Percentiles rank a stretch among this genome's conserved stretches.
These are phyloP conservation scores for Clitocybe nebularis DNA, from an alignment of 1,284 basidiomycete genomes.

Conservation along the genomic window DNA sequence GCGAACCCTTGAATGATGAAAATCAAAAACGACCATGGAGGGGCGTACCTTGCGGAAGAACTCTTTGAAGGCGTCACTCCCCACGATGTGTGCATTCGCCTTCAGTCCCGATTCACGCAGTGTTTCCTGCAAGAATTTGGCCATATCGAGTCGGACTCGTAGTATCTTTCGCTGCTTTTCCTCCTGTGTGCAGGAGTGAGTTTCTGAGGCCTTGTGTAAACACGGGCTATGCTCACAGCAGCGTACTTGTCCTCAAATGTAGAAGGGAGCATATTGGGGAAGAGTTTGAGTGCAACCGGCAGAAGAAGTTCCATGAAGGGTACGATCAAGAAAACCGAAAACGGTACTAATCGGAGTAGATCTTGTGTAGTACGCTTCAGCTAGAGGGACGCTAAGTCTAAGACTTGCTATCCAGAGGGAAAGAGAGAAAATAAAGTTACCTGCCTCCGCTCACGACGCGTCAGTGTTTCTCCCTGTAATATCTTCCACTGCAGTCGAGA, in stretches of 20 bases:
- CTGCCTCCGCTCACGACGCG: constrained; percentile 92
- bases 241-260: constrained; percentile 98
- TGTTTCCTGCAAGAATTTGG: constrained; percentile 98
- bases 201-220: background rate
- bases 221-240: constrained; percentile 50
- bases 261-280: constrained; percentile 98
- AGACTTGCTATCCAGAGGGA: constrained; percentile 4
- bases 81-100: constrained; percentile 88
- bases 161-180: constrained; percentile 97
- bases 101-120: constrained; percentile 91
- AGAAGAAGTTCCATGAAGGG: constrained; percentile 99
- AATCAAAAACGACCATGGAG: constrained; percentile 1
- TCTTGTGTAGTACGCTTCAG: constrained; percentile 93
- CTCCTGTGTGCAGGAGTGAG: constrained; percentile 51
- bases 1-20: constrained; percentile 2
- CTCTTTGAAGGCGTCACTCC: constrained; percentile 95
- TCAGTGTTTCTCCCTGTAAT: constrained; percentile 86
- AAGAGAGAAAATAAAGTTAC: constrained; percentile 35
- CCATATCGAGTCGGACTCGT: constrained; percentile 95
- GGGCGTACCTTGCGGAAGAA: constrained; percentile 89
- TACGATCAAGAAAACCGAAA: constrained; percentile 92
- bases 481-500: constrained; percentile 88
- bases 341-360: constrained; percentile 89
- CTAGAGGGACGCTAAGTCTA: constrained; percentile 36
- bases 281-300: constrained; percentile 93